phyloP scores from a whole-genome alignment of 495 filamentous ascomycete genomes.

The Aspergillus coremiiformis region DNA sequence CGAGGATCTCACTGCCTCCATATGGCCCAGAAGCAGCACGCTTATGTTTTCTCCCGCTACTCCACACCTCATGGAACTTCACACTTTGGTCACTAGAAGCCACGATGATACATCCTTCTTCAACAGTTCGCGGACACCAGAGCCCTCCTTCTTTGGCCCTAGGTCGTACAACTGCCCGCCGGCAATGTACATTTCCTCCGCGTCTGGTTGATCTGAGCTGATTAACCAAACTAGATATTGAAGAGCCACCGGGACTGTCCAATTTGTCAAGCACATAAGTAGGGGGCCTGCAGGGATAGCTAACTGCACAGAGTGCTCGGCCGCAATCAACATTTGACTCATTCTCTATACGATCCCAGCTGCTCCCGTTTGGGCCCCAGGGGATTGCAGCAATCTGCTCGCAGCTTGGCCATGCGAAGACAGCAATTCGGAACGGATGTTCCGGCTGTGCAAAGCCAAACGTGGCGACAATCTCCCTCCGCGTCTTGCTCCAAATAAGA shows the following conservation, averaged over 20 bases:
- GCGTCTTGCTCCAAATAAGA: conserved; percentile 80
- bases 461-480: conserved; percentile 83
- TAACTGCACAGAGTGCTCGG: conserved; percentile 42
- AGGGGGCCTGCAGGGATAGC: conserved; percentile 37
- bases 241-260: conserved; percentile 9
- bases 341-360: conserved; percentile 52
- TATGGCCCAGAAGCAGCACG: conserved; percentile 57
- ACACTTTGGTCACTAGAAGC: conserved; percentile 91
- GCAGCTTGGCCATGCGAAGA: conserved; percentile 94
- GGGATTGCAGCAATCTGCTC: conserved; percentile 82
- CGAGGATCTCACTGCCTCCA: conserved; percentile 82
- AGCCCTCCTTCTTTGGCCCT: conserved; percentile 43
- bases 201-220: background rate
- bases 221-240: background rate
- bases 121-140: conserved; percentile 52
- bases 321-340: conserved; percentile 24
- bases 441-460: conserved; percentile 96
- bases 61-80: conserved; percentile 96
- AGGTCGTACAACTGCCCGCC: conserved; percentile 21
- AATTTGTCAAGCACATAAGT: conserved; percentile 8
- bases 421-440: conserved; percentile 82
- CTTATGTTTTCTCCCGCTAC: conserved; percentile 50
- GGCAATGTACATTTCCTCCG: background rate
- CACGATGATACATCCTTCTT: conserved; percentile 89
- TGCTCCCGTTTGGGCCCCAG: conserved; percentile 75